Evolutionary conservation across 495 filamentous ascomycete genomes (phyloP).

Genomic region (Trichoderma parareesei): DNA sequence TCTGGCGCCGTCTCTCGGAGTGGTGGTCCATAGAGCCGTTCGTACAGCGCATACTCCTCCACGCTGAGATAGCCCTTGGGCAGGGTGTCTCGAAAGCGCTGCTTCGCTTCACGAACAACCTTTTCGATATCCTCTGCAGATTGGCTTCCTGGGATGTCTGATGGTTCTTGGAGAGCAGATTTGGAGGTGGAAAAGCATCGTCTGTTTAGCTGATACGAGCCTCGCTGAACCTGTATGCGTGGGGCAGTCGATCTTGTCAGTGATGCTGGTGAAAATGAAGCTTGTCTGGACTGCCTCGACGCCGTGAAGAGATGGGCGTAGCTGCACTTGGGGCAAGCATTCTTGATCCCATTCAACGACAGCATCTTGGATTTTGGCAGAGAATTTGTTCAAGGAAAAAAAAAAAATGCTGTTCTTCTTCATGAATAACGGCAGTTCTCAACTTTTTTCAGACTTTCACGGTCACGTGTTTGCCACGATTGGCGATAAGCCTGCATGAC

Average conservation of each 20-base stretch:
- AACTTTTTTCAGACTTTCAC: background rate
- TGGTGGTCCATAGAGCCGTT: conserved; percentile 70
- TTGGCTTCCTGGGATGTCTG: conserved; percentile 24
- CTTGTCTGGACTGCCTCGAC: background rate
- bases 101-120: conserved; percentile 59
- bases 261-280: background rate
- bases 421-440: background rate
- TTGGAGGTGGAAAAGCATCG: conserved; percentile 16
- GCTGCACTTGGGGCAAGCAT: conserved; percentile 4
- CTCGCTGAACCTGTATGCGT: conserved; percentile 5
- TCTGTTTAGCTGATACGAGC: conserved; percentile 21
- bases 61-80: conserved; percentile 63
- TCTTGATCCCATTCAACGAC: background rate
- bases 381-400: background rate
- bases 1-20: conserved; percentile 45
- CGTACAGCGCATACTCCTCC: conserved; percentile 67
- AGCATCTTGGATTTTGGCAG: background rate
- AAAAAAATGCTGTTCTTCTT: background rate
- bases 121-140: conserved; percentile 42
- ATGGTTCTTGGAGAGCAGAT: conserved; percentile 25
- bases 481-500: conserved; percentile 1
- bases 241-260: background rate
- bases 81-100: conserved; percentile 67
- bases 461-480: background rate
- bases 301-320: background rate